Conservation (phyloP, 805 yeast species). For the Blastobotrys peoriensis region DNA sequence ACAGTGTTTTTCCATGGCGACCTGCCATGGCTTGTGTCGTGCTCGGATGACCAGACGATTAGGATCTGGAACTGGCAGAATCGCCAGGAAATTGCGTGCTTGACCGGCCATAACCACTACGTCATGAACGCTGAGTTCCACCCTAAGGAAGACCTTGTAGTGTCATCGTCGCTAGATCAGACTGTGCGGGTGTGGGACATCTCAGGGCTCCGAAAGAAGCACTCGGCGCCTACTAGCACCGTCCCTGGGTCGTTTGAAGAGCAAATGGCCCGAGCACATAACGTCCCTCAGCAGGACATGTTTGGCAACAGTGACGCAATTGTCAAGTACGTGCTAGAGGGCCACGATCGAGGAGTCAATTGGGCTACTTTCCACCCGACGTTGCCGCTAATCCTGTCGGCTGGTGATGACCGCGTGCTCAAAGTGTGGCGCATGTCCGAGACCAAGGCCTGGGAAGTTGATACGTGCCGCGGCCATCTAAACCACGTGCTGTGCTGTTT, state of each 20-base stretch:
- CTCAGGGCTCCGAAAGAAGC: constrained; percentile 87
- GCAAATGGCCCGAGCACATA: constrained; percentile 43
- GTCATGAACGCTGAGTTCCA: constrained; percentile 98
- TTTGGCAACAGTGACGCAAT: constrained; percentile 92
- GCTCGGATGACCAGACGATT: constrained; percentile 97
- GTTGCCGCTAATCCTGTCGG: constrained; percentile 87
- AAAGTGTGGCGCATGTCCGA: constrained; percentile 98
- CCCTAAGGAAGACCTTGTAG: constrained; percentile 89
- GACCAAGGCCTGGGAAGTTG: constrained; percentile 98
- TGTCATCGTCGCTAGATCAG: constrained; percentile 93
- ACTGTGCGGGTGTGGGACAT: constrained; percentile 99
- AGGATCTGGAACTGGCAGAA: constrained; percentile 99
- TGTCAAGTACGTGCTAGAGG: constrained; percentile 92
- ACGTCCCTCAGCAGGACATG: constrained; percentile 75
- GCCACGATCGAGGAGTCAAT: constrained; percentile 97
- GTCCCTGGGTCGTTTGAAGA: constrained; percentile 32
- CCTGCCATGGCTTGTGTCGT: constrained; percentile 93
- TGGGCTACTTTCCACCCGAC: constrained; percentile 99
- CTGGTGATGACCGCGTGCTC: constrained; percentile 92
- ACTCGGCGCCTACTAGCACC: constrained; percentile 58
- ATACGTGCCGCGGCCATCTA: constrained; percentile 96
- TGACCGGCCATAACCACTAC: constrained; percentile 97
- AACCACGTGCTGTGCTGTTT: constrained; percentile 83
- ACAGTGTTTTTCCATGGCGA: constrained; percentile 93
- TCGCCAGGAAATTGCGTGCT: constrained; percentile 91